Evolutionary conservation across 352 stramenopile genomes (phyloP), one percentile per base, ranked within the genome.

Genomic region (Phytophthora kernoviae): DNA sequence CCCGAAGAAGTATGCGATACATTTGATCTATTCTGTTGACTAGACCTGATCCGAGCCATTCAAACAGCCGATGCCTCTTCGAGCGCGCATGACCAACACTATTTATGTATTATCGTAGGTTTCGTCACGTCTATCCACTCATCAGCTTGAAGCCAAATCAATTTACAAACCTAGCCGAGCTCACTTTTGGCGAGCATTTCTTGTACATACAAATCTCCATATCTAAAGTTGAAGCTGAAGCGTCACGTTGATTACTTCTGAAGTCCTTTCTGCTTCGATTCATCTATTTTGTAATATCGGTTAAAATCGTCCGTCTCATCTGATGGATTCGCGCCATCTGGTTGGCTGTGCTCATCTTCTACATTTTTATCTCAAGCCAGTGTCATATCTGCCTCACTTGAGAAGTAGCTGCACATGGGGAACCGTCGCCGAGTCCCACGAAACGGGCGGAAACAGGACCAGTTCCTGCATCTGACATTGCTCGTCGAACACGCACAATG

Each of bases 401-500:
- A 43, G 37, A 43, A 17, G 5, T 43, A 2, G 37, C 37, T 8
- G 37, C 15, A 22, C 37, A 43, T 43, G 37, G 37, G 37, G 37
- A 43, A 43, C 37, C 14, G 37, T 17, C 24, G 24, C 24, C 33
- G 33, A n/a, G 33, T n/a, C 14, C 11, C 10, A 2, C 15, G 37
- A 43, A 43, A 43, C 37, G 37, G 37, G 37, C 37, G 12, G 51
- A 24, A 43, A 4, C 33, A 55, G 33, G 50, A 60, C n/a, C 43
- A 42, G 32, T 33, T 45, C 15, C 14, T 51, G 7, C 22, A 39
- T 11, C 32, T 43, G 22, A 36, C 34, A 39, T 47, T 40, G 11
- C 11, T 5, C 37, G 37, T 17, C 12, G 37, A 27, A 52, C 20
- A 14, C 24, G 11, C 24, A 30, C 24, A 30, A 30, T 30, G 24